Conservation (phyloP, 495 filamentous ascomycete species). For the Talaromyces trachyspermus region DNA sequence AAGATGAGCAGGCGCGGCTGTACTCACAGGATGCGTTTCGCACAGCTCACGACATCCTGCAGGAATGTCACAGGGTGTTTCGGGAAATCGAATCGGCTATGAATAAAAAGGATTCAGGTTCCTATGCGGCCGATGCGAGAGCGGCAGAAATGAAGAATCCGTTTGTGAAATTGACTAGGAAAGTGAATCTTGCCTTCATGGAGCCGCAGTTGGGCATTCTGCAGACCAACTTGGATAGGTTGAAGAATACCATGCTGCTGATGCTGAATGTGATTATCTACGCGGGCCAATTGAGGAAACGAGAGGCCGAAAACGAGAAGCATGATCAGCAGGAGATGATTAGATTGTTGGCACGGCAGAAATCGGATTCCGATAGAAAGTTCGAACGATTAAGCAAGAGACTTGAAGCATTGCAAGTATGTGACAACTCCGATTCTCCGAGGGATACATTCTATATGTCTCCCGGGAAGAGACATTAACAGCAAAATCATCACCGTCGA, state of each 20-base stretch:
- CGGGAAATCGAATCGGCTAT: slow-evolving; percentile 20
- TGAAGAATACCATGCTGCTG: slow-evolving; percentile 29
- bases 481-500: neutral
- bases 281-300: slow-evolving; percentile 20
- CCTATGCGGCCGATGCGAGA: neutral
- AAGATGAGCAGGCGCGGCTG: slow-evolving; percentile 16
- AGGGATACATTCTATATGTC: neutral
- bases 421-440: neutral
- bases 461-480: neutral
- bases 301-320: neutral
- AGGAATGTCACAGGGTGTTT: slow-evolving; percentile 21
- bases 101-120: slow-evolving; percentile 9
- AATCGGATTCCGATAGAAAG: neutral
- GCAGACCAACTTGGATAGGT: slow-evolving; percentile 22
- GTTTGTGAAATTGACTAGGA: slow-evolving; percentile 6
- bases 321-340: neutral
- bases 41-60: slow-evolving; percentile 14
- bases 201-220: slow-evolving; percentile 21
- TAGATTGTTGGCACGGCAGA: neutral
- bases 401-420: no score
- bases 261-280: slow-evolving; percentile 32
- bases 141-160: neutral
- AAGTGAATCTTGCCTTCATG: slow-evolving; percentile 15
- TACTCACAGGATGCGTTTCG: slow-evolving; percentile 20
- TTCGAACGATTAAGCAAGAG: neutral